Evolutionary conservation across 495 filamentous ascomycete species (phyloP).

Genomic region (Penicillium bovifimosum): DNA sequence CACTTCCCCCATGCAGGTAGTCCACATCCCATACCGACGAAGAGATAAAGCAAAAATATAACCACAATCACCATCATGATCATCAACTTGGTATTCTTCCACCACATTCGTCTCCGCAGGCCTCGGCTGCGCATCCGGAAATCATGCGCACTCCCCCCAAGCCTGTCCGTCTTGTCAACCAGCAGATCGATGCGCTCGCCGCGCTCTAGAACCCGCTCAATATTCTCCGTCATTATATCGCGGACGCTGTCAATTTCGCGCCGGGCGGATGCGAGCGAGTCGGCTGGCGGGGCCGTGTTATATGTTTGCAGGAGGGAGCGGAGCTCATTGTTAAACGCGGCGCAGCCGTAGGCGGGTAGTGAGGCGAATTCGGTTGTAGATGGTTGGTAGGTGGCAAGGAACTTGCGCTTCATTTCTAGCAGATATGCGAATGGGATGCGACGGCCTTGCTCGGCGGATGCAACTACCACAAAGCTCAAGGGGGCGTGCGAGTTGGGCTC

Average conservation of each 20-base stretch:
- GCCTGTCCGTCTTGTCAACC: slow-evolving; percentile 92
- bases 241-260: slow-evolving; percentile 87
- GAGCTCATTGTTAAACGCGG: slow-evolving; percentile 74
- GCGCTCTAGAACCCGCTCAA: slow-evolving; percentile 89
- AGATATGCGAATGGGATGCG: slow-evolving; percentile 92
- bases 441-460: slow-evolving; percentile 67
- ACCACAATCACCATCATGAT: slow-evolving; percentile 74
- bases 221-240: slow-evolving; percentile 98
- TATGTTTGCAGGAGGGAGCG: slow-evolving; percentile 76
- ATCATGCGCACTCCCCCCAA: slow-evolving; percentile 81
- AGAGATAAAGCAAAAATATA: slow-evolving; percentile 75
- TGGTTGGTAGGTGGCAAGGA: slow-evolving; percentile 67
- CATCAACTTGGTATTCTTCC: slow-evolving; percentile 98
- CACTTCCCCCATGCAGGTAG: slow-evolving; percentile 56
- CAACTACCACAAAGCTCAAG: slow-evolving; percentile 81
- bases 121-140: slow-evolving; percentile 81
- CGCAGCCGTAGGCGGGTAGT: slow-evolving; percentile 85
- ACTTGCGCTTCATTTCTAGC: slow-evolving; percentile 83
- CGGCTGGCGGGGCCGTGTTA: slow-evolving; percentile 72
- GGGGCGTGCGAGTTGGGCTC: slow-evolving; percentile 60
- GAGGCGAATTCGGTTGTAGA: slow-evolving; percentile 65
- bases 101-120: slow-evolving; percentile 94
- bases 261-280: slow-evolving; percentile 78
- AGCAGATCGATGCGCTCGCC: slow-evolving; percentile 93
- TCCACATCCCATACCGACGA: slow-evolving; percentile 70